Conservation (phyloP, 805 yeast species). For the Clavispora santaluciae region DNA sequence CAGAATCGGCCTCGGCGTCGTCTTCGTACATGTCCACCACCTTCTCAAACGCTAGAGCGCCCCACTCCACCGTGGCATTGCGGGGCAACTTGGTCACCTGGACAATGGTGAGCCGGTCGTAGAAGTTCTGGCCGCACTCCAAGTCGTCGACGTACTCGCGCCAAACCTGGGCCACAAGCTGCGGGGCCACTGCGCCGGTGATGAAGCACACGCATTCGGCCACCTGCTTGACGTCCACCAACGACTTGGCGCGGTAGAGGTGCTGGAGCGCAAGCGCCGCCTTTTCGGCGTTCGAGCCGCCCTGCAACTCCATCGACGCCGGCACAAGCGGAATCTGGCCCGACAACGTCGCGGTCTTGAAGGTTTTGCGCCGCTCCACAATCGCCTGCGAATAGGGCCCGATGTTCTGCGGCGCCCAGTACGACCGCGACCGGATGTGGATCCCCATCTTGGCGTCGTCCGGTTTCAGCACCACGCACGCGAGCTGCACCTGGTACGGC, state of each 20-base stretch:
- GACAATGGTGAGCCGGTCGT: slow-evolving; percentile 43
- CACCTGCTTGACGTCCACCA: slow-evolving; percentile 43
- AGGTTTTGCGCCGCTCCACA: slow-evolving; percentile 33
- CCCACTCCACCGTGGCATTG: slow-evolving; percentile 67
- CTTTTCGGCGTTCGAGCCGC: slow-evolving; percentile 20
- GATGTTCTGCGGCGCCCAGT: slow-evolving; percentile 98
- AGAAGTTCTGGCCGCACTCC: slow-evolving; percentile 14
- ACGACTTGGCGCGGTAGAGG: slow-evolving; percentile 55
- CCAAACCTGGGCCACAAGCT: slow-evolving; percentile 42
- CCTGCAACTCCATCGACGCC: slow-evolving; percentile 49
- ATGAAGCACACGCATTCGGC: slow-evolving; percentile 54
- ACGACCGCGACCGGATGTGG: slow-evolving; percentile 89
- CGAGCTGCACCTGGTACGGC: slow-evolving; percentile 45
- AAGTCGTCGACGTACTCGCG: slow-evolving; percentile 26
- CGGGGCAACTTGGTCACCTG: slow-evolving; percentile 58
- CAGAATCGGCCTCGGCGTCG: slow-evolving; percentile 20
- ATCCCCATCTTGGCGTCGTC: slow-evolving; percentile 52
- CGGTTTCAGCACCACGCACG: slow-evolving; percentile 46
- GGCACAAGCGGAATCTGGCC: slow-evolving; percentile 93
- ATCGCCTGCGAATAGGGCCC: slow-evolving; percentile 95
- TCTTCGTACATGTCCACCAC: slow-evolving; percentile 33
- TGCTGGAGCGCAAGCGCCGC: slow-evolving; percentile 68
- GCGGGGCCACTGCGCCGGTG: slow-evolving; percentile 27
- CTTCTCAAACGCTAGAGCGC: slow-evolving; percentile 51
- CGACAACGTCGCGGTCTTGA: slow-evolving; percentile 57